phyloP scores from a whole-genome alignment of 352 stramenopile species.

The Lagenidium giganteum region DNA sequence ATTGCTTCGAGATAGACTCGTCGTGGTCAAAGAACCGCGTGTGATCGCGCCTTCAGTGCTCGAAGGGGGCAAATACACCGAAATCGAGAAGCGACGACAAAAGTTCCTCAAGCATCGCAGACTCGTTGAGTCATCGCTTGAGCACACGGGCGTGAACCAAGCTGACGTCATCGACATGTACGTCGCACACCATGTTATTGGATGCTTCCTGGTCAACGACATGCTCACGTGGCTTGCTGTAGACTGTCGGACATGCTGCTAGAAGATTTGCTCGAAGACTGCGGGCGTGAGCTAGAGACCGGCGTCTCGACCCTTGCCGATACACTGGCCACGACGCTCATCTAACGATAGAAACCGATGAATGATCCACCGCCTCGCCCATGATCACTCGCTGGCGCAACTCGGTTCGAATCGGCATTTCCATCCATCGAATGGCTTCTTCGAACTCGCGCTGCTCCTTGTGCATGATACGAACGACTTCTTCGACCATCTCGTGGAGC shows the following conservation, averaged over 20 bases:
- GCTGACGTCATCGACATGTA: constrained; percentile 59
- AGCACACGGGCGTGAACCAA: constrained; percentile 53
- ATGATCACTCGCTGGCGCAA: constrained; percentile 6
- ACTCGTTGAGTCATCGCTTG: constrained; percentile 49
- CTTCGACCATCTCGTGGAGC: constrained; percentile 8
- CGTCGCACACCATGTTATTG: constrained; percentile 4
- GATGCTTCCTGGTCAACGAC: neutral
- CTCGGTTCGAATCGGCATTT: constrained; percentile 12
- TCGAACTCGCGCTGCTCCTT: too few species aligned
- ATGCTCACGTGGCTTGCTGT: neutral
- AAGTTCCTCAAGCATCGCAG: constrained; percentile 49
- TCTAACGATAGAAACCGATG: constrained; percentile 13
- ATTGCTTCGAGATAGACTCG: too few species aligned
- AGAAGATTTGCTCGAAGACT: constrained; percentile 33
- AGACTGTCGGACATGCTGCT: constrained; percentile 42
- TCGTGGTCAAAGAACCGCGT: too few species aligned
- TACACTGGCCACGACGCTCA: constrained; percentile 24
- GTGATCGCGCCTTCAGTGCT: too few species aligned
- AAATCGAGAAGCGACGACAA: constrained; percentile 42
- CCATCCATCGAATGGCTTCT: neutral
- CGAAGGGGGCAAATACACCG: too few species aligned
- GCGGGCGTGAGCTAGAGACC: constrained; percentile 26
- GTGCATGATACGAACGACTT: too few species aligned
- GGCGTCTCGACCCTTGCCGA: constrained; percentile 34
- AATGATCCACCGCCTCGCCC: too few species aligned